phyloP scores from a whole-genome alignment of 257 asterid species.

The Solanum etuberosum region DNA sequence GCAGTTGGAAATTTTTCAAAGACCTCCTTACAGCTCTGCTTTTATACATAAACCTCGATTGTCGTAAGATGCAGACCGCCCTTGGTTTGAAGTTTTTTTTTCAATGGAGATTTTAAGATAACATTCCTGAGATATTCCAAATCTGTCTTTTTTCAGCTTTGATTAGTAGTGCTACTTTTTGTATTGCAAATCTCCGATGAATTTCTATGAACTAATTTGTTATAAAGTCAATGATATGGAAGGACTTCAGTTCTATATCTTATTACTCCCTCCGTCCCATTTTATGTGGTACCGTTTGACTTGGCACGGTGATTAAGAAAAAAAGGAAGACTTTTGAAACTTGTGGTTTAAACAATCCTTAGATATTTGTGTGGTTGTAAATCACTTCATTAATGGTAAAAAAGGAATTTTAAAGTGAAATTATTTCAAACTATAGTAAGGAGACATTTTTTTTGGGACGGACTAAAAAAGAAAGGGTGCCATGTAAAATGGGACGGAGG shows the following conservation, averaged over 20 bases:
- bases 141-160: not conserved
- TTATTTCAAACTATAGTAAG: too few relatives aligned
- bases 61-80: not conserved
- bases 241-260: not conserved
- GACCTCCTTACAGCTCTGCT: not conserved
- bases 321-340: too few relatives aligned
- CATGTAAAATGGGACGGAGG: too few relatives aligned
- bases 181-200: not conserved
- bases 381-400: too few relatives aligned
- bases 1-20: not conserved
- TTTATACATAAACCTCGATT: not conserved
- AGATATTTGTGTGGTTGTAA: too few relatives aligned
- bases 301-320: too few relatives aligned
- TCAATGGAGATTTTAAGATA: not conserved
- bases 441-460: too few relatives aligned
- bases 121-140: not conserved
- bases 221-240: not conserved
- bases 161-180: not conserved
- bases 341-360: too few relatives aligned
- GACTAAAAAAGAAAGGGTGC: too few relatives aligned
- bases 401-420: too few relatives aligned
- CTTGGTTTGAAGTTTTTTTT: not conserved
- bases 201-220: not conserved
- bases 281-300: too few relatives aligned
- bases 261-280: too few relatives aligned